Base-by-base conservation (phyloP, 2,329 filamentous ascomycete species). In the Biscogniauxia mediterranea region DNA sequence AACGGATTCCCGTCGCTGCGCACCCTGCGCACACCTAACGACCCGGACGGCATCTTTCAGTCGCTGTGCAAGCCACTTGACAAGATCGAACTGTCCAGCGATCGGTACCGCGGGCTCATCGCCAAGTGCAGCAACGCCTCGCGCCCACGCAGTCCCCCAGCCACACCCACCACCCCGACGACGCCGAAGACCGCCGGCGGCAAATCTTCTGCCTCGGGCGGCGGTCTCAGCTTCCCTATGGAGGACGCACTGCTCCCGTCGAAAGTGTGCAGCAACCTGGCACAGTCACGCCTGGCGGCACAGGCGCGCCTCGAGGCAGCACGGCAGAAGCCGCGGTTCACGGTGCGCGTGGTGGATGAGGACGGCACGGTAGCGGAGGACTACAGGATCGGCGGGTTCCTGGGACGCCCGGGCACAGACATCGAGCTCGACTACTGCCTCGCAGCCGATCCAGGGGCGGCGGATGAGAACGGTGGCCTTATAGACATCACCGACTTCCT, bases 21-120 rank as follows among this genome's bases (percentile, higher is more conserved):
- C 9, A 77, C 71, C 1, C 75, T 93, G 19, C 85, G 90, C 58
- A 80, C 85, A 0, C 90, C 89, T 1, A 85, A 85, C 60, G 90
- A 93, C 65, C 83, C 88, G 1, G 84, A 90, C 5, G 90, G 89
- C 25, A 67, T 84, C 7, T 85, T 93, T 64, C 90, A 93, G 74
- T 76, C 79, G 1, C 80, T 92, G 1, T 93, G 90, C 73, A 83
- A 81, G 52, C 89, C 89, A 0, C 77, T 81, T 3, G 83, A 83
- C 28, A 79, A 80, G 28, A 78, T 85, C 20, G 81, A 86, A 50
- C 76, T 83, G 21, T 78, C 82, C 1, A 75, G 74, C 9, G 83
- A 86, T 63, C 79, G 80, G 21, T 82, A 80, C 69, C 77, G 76
- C 20, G 68, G 66, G 3, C 70, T 71, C 11, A 69, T 73, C 17